Conservation (phyloP, 2,329 filamentous ascomycete species). For the Aspergillus intermedius region DNA sequence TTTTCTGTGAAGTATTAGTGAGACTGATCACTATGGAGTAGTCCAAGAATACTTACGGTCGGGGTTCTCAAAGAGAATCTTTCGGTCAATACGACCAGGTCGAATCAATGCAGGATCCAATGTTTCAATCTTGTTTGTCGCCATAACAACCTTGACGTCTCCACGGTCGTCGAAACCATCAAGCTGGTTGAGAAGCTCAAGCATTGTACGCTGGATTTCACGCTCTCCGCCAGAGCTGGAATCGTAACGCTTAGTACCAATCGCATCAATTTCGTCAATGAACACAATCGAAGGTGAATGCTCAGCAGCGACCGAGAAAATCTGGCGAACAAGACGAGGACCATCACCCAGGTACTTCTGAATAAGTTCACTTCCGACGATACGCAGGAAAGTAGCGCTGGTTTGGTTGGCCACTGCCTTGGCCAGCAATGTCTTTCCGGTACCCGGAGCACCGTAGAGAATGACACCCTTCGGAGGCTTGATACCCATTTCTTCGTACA, state of each 20-base stretch:
- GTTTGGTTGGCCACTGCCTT: constrained; percentile 98
- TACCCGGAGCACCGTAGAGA: constrained; percentile 93
- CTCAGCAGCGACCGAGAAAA: constrained; percentile 85
- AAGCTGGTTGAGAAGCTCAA: constrained; percentile 95
- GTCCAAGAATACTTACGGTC: constrained; percentile 48
- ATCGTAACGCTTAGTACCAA: constrained; percentile 97
- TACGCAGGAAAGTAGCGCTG: constrained; percentile 95
- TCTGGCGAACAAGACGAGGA: constrained; percentile 85
- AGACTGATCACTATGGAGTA: background rate
- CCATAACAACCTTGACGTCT: constrained; percentile 99
- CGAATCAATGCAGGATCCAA: constrained; percentile 93
- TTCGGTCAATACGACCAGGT: constrained; percentile 95
- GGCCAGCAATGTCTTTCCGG: constrained; percentile 89
- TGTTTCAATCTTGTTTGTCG: constrained; percentile 99
- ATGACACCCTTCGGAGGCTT: constrained; percentile 99
- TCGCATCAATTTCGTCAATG: constrained; percentile 98
- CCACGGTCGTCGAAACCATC: constrained; percentile 98
- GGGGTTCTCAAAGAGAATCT: constrained; percentile 76
- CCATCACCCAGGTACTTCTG: constrained; percentile 98
- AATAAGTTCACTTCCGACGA: constrained; percentile 93
- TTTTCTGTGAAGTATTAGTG: constrained; percentile 52
- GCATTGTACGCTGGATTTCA: constrained; percentile 96
- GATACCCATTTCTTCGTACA: constrained; percentile 99
- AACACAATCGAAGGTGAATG: constrained; percentile 97
- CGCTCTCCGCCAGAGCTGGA: constrained; percentile 94